Base-by-base conservation (phyloP, 2,329 filamentous ascomycete genomes). In the Dactylellina drechsleri region DNA sequence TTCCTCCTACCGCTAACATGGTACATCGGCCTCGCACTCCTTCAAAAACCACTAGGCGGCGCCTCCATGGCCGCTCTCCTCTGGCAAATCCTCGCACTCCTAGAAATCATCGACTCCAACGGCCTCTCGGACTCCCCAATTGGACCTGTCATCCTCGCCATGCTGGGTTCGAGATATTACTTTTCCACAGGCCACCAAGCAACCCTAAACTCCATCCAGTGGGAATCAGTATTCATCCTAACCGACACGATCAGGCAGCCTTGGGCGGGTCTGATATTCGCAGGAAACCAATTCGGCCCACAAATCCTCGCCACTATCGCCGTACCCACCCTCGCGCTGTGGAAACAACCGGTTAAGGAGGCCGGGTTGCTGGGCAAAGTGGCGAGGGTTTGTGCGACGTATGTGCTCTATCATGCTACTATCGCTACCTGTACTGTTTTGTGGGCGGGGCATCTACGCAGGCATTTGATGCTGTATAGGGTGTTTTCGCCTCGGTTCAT, bases 181-280 rank as follows among this genome's bases (percentile, higher is more conserved):
- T 99, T 99, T 88, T 97, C 96, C 81, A 99, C 95, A 0, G 95
- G 95, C 76, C 95, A 99, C 82, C 94, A 98, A 83, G 94, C 94
- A 12, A 91, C 89, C 0, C 86, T 97, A 23, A 87, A 90, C 78
- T 92, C 89, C 77, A 94, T 99, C 80, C 95, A 99, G 81, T 99
- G 95, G 95, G 95, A 99, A 83, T 88, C 88, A 18, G 94, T 93
- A 2, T 99, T 99, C 83, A 92, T 99, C 78, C 65, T 91, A 94
- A 0, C 86, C 6, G 88, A 90, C 71, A 88, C 87, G 4, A 88
- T 99, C 77, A 87, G 88, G 68, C 97, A 99, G 82, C 95, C 95
- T 0, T 97, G 92, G 91, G 91, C 89, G 0, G 93, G 93, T 0
- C 80, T 98, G 1, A 85, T 95, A 23, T 88, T 99, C 41, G 83